These are phyloP conservation scores for Grigorovia jiainica DNA, from an alignment of 805 yeast genomes.

Conservation along the genomic window DNA sequence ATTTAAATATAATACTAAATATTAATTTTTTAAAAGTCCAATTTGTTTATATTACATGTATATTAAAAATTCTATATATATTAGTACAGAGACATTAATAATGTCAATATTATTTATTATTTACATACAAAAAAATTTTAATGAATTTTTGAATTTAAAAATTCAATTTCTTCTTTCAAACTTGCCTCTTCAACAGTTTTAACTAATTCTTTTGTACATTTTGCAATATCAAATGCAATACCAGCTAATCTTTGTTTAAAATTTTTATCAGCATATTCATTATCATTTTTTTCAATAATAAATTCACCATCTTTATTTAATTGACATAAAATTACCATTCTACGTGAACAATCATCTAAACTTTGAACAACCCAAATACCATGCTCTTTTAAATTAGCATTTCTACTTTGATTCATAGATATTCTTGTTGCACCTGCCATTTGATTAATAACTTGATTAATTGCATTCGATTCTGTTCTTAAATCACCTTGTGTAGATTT, in stretches of 20 bases:
- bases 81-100: too few species aligned
- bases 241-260: slow-evolving; percentile 93
- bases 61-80: too few species aligned
- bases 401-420: slow-evolving; percentile 82
- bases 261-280: slow-evolving; percentile 73
- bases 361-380: slow-evolving; percentile 87
- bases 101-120: too few species aligned
- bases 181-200: slow-evolving; percentile 94
- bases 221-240: slow-evolving; percentile 91
- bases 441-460: slow-evolving; percentile 65
- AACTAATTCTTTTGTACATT: slow-evolving; percentile 90
- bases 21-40: too few species aligned
- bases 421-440: slow-evolving; percentile 86
- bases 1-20: too few species aligned
- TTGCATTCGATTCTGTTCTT: slow-evolving; percentile 64
- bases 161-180: slow-evolving; percentile 74
- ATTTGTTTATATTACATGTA: too few species aligned
- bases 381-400: slow-evolving; percentile 76
- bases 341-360: slow-evolving; percentile 71
- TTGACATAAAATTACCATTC: slow-evolving; percentile 69
- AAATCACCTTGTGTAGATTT: slow-evolving; percentile 68
- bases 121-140: too few species aligned
- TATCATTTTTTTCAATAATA: slow-evolving; percentile 35
- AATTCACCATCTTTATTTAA: slow-evolving; percentile 25
- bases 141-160: slow-evolving; percentile 56